Evolutionary conservation across 2,329 filamentous ascomycete species (phyloP).

Genomic region (Aspergillus versicolor): DNA sequence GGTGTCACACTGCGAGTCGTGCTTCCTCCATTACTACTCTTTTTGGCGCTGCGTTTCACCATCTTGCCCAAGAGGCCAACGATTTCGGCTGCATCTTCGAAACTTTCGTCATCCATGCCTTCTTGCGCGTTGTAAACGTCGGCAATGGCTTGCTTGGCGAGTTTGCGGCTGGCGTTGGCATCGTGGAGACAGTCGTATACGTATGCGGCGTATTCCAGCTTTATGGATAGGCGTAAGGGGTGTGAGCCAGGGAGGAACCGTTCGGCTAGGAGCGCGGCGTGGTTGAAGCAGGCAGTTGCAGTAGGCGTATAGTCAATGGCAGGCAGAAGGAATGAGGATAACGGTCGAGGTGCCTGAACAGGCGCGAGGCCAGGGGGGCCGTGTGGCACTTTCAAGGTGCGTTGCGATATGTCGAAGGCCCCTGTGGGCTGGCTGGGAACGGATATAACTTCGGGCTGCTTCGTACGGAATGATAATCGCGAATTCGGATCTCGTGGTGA

Average conservation of each 20-base stretch:
- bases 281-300: slow-evolving; percentile 77
- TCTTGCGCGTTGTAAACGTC: slow-evolving; percentile 91
- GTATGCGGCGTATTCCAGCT: slow-evolving; percentile 90
- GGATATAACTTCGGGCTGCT: slow-evolving; percentile 15
- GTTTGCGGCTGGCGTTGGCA: slow-evolving; percentile 67
- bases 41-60: slow-evolving; percentile 69
- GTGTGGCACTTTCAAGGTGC: slow-evolving; percentile 13
- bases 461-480: slow-evolving; percentile 21
- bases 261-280: slow-evolving; percentile 73
- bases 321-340: slow-evolving; percentile 75
- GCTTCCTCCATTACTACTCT: slow-evolving; percentile 34
- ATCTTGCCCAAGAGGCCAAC: slow-evolving; percentile 84
- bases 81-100: slow-evolving; percentile 84
- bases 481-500: slow-evolving; percentile 19
- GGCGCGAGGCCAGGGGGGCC: slow-evolving; percentile 40
- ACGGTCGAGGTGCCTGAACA: slow-evolving; percentile 33
- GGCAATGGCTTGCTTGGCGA: slow-evolving; percentile 80
- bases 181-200: slow-evolving; percentile 92
- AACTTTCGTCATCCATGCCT: slow-evolving; percentile 93
- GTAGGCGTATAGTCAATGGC: slow-evolving; percentile 77
- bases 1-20: slow-evolving; percentile 25
- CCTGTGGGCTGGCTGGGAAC: slow-evolving; percentile 6
- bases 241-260: slow-evolving; percentile 80
- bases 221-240: slow-evolving; percentile 82
- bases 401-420: slow-evolving; percentile 1